phyloP scores from a whole-genome alignment of 768 basidiomycete genomes.

The Candolleomyces aberdarensis region DNA sequence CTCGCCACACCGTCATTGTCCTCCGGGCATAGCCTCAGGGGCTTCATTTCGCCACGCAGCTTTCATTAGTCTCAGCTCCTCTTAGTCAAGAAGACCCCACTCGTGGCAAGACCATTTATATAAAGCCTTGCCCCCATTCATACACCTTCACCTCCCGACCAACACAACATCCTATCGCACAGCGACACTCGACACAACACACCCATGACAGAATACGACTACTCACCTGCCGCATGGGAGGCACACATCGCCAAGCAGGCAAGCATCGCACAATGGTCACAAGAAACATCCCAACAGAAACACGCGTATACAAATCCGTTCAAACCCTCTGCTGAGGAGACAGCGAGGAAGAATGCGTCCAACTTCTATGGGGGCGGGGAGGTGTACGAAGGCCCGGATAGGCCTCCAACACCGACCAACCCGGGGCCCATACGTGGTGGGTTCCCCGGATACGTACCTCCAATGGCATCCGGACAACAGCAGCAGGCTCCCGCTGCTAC shows the following conservation, averaged over 20 bases:
- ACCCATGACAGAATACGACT: conserved; percentile 11
- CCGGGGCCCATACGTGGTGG: too few relatives aligned
- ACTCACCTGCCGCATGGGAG: conserved; percentile 7
- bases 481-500: neutral
- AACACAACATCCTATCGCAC: neutral
- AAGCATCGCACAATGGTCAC: conserved; percentile 9
- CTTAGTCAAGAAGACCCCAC: neutral
- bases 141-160: neutral
- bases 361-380: neutral
- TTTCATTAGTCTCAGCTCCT: neutral
- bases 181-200: neutral
- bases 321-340: neutral
- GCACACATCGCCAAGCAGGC: conserved; percentile 7
- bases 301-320: neutral
- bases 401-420: neutral
- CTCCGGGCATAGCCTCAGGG: too few relatives aligned
- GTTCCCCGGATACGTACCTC: too few relatives aligned
- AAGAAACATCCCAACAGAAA: neutral
- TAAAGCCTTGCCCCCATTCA: neutral
- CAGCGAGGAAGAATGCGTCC: neutral
- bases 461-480: neutral
- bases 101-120: neutral
- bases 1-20: too few relatives aligned
- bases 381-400: neutral
- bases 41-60: too few relatives aligned